These are phyloP conservation scores for Pseudonectria buxi DNA, from an alignment of 2,329 filamentous ascomycete species.

Conservation along the genomic window DNA sequence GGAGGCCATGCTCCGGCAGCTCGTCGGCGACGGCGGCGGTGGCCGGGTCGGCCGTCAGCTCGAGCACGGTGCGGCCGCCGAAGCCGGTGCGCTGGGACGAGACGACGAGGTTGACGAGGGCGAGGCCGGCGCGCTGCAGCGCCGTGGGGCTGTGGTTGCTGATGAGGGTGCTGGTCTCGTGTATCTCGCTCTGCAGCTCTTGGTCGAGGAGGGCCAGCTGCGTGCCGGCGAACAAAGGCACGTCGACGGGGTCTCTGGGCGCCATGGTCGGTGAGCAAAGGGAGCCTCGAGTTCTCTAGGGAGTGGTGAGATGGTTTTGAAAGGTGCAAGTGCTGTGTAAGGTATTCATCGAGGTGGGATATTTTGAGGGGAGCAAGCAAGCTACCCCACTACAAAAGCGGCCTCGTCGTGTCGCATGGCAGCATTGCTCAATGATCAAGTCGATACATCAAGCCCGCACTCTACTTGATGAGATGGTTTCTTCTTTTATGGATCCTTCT, in stretches of 20 bases:
- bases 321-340: too few species aligned
- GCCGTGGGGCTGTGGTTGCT: constrained; percentile 59
- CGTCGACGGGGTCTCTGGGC: constrained; percentile 43
- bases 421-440: too few species aligned
- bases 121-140: constrained; percentile 71
- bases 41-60: constrained; percentile 69
- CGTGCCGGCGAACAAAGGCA: constrained; percentile 61
- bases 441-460: too few species aligned
- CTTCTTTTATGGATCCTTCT: too few species aligned
- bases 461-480: too few species aligned
- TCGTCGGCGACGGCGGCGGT: constrained; percentile 42
- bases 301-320: too few species aligned
- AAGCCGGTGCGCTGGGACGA: constrained; percentile 77
- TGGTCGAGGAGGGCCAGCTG: constrained; percentile 64
- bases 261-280: constrained; percentile 25
- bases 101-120: constrained; percentile 68
- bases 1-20: constrained; percentile 68
- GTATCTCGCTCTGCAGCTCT: constrained; percentile 67
- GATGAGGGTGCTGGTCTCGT: constrained; percentile 62
- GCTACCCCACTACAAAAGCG: constrained; percentile 12
- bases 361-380: constrained; percentile 2
- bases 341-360: constrained; percentile 7
- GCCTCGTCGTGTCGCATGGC: not conserved
- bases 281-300: too few species aligned
- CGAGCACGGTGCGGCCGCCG: constrained; percentile 83